phyloP scores from a whole-genome alignment of 305 asterid genomes.

The Ilex paraguariensis region DNA sequence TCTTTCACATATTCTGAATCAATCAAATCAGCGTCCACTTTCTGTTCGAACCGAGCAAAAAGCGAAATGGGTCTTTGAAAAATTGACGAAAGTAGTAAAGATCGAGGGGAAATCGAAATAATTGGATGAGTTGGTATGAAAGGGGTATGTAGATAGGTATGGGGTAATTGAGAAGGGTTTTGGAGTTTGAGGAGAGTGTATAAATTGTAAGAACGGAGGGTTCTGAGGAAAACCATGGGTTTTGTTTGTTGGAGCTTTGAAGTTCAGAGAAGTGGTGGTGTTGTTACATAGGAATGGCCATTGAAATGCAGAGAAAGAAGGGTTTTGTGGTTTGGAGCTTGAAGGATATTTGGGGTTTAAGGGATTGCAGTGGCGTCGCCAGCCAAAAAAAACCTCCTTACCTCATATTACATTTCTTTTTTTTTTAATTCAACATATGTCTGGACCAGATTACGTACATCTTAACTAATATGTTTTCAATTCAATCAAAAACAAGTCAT shows the following conservation, averaged over 20 bases:
- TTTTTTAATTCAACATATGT: too few relatives aligned
- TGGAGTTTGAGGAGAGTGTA: constrained; percentile 16
- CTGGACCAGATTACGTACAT: too few relatives aligned
- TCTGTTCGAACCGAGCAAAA: constrained; percentile 17
- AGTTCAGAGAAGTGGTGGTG: background rate
- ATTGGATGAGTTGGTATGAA: constrained; percentile 1
- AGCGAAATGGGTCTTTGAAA: constrained; percentile 31
- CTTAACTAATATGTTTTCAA: too few relatives aligned
- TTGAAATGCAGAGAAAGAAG: background rate
- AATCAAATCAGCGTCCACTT: constrained; percentile 6
- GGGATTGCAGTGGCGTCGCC: background rate
- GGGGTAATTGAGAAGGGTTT: constrained; percentile 18
- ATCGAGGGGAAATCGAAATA: constrained; percentile 13
- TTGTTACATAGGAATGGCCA: background rate
- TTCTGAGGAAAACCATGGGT: constrained; percentile 31
- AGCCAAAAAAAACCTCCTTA: too few relatives aligned
- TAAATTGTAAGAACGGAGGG: constrained; percentile 16
- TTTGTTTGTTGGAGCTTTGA: background rate
- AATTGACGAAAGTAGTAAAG: constrained; percentile 17
- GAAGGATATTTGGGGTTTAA: background rate
- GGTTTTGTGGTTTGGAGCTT: too few relatives aligned
- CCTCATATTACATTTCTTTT: too few relatives aligned
- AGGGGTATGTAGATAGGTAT: constrained; percentile 1
- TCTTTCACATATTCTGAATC: constrained; percentile 4
- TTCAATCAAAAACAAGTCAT: too few relatives aligned